Percentiles rank a stretch among this genome's conserved stretches.
Conservation (phyloP, 1,284 basidiomycete genomes). For the Apiotrichum gamsii region DNA sequence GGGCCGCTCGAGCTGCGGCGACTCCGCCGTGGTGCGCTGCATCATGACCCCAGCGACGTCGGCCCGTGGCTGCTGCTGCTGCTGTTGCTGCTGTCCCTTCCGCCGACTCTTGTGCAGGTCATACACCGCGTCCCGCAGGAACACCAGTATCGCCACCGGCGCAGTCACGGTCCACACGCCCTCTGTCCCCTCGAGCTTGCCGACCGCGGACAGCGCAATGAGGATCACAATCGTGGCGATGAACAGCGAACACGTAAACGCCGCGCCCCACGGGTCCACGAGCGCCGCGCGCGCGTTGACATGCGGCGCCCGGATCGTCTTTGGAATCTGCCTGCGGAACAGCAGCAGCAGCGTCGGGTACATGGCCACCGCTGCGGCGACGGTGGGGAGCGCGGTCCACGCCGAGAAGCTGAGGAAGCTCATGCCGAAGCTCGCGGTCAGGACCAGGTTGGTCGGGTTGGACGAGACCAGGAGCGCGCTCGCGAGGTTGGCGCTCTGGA, state of each 20-base stretch:
- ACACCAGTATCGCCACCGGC: slow-evolving; percentile 73
- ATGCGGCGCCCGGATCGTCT: slow-evolving; percentile 25
- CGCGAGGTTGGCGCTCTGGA: slow-evolving; percentile 70
- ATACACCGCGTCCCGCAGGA: slow-evolving; percentile 54
- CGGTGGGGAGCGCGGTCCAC: slow-evolving; percentile 45
- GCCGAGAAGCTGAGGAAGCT: slow-evolving; percentile 47
- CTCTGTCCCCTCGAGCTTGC: slow-evolving; percentile 58
- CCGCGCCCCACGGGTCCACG: slow-evolving; percentile 52
- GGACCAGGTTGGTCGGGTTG: slow-evolving; percentile 51
- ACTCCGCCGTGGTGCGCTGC: no score
- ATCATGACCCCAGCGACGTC: background rate
- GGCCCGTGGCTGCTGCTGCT: background rate
- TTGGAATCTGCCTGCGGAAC: slow-evolving; percentile 3
- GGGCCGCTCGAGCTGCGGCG: no score
- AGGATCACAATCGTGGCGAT: slow-evolving; percentile 55
- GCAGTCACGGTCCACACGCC: slow-evolving; percentile 63
- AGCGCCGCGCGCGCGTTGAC: slow-evolving; percentile 51
- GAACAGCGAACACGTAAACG: slow-evolving; percentile 52
- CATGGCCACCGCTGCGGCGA: slow-evolving; percentile 38
- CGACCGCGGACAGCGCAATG: slow-evolving; percentile 55
- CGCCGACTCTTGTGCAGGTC: background rate
- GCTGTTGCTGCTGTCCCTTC: background rate
- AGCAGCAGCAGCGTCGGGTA: slow-evolving; percentile 36
- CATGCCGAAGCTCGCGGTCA: slow-evolving; percentile 47
- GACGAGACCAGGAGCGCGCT: slow-evolving; percentile 50